Conservation (phyloP, 1,139 yeast genomes). For the Magnusiomyces suaveolens region DNA sequence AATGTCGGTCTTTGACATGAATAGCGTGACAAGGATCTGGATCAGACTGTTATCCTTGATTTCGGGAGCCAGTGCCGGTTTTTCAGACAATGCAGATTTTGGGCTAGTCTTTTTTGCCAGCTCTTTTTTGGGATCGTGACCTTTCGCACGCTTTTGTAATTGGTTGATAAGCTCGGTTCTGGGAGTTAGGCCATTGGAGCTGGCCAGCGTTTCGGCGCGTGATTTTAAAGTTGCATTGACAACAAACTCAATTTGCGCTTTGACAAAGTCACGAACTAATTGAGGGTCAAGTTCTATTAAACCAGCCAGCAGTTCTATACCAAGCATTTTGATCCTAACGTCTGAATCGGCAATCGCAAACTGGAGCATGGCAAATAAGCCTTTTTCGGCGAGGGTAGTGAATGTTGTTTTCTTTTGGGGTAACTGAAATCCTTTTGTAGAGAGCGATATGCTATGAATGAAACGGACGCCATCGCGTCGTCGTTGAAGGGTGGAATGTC, state of each 20-base stretch:
- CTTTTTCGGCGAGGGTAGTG: slow-evolving; percentile 52
- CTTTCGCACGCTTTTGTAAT: neutral
- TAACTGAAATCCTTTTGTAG: slow-evolving; percentile 61
- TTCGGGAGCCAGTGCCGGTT: neutral
- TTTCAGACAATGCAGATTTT: neutral
- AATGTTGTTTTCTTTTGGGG: slow-evolving; percentile 60
- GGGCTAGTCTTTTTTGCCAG: neutral
- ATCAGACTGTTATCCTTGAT: slow-evolving; percentile 1
- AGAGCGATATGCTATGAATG: slow-evolving; percentile 68
- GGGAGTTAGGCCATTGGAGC: neutral
- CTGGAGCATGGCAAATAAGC: slow-evolving; percentile 58
- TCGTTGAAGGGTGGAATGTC: slow-evolving; percentile 5
- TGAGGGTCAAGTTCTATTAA: slow-evolving; percentile 79
- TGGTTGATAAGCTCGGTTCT: slow-evolving; percentile 37
- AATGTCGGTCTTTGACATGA: slow-evolving; percentile 54
- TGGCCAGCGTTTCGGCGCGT: slow-evolving; percentile 4
- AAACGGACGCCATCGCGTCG: slow-evolving; percentile 63
- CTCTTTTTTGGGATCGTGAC: neutral
- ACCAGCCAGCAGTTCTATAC: slow-evolving; percentile 72
- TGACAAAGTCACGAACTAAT: slow-evolving; percentile 35
- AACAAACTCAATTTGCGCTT: slow-evolving; percentile 6
- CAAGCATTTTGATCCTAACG: slow-evolving; percentile 51
- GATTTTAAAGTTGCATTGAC: slow-evolving; percentile 3
- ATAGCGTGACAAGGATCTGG: slow-evolving; percentile 47
- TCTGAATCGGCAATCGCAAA: slow-evolving; percentile 55